Base-by-base conservation (phyloP, 371 early-diverging fungal species). In the Massospora cicadina region DNA sequence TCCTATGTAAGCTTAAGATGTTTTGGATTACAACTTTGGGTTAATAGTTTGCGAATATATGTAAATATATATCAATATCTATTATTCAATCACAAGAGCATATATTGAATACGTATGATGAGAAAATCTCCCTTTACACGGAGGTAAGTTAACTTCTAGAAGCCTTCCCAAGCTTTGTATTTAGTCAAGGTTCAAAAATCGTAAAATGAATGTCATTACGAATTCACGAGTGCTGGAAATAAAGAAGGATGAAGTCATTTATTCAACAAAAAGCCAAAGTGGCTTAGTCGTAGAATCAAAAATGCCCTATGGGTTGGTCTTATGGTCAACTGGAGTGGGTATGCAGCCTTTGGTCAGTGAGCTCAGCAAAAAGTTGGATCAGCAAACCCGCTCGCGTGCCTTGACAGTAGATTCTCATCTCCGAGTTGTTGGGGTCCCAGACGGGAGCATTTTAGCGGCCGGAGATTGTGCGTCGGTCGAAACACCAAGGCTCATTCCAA, bases 251-350 rank as follows among this genome's bases (percentile, higher is more conserved):
- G 60, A 72, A n/a, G 75, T 84, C 29, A 62, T 74, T 0, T 83
- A 76, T 70, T 76, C 73, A 54, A 65, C 74, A 12, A 79, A 77
- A 63, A 58, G 64, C 0, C 67, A 70, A 1, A 76, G 74, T 3
- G 78, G 78, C 0, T 66, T 71, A 26, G 33, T 66, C 31, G 54
- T 27, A 1, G 72, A 77, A 60, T 55, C 69, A 2, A 74, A 75
- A 54, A 68, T 83, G 0, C 82, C 86, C 23, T 84, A 78, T 67
- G 89, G 90, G 1, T 70, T 90, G 43, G 80, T 86, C 65, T 73
- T 93, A 43, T 93, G 93, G 93, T 80, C 88, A 2, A 90, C 93
- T 0, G 93, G 93, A 25, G 77, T 90, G 33, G 81, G 80, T 66
- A 77, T 74, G 72, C 63, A 67, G 0, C 68, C 65, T 1, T 58